Evolutionary conservation across 768 basidiomycete species (phyloP), one percentile per base, ranked within the genome.

Genomic region (Podaxis sp.): DNA sequence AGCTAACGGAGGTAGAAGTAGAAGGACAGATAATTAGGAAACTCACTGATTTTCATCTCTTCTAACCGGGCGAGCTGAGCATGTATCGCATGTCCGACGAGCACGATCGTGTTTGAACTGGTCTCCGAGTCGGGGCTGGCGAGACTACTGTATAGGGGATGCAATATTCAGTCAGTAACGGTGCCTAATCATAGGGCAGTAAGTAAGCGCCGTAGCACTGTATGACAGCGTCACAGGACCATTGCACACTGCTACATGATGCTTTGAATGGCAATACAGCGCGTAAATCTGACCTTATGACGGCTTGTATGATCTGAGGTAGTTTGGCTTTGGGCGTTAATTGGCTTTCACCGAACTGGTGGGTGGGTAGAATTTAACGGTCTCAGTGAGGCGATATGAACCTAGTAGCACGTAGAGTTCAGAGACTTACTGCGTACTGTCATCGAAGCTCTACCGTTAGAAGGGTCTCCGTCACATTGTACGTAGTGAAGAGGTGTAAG

Each of bases 11-110:
- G 24, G 49, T 50, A 22, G 49, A 12, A 22, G 49, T 50, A 50
- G 24, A 50, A 22, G 22, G 49, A 11, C 24, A 50, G 19, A 43
- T 13, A 17, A 43, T 43, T 24, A 46, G 24, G 19, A 51, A 43
- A 62, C 89, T 69, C 69, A 93, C 91, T 89, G 69, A 93, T 90
- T 74, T 85, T 87, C 83, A 93, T 87, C 52, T 92, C 90, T 57
- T 90, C 88, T 40, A 93, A 76, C 17, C 85, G 80, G 43, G 82
- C 77, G 13, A 93, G 73, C 65, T 87, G 82, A 2, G 79, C 80
- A 40, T 76, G 74, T 43, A 85, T 70, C 24, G 79, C 80, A 67
- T 92, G 90, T 1, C 80, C 87, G 12, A 94, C 83, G 4, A 94
- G 77, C 15, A 93, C 88, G 38, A 94, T 83, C 19, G 77, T 77